phyloP scores from a whole-genome alignment of 441 rosid species.

The Gossypium lobatum region DNA sequence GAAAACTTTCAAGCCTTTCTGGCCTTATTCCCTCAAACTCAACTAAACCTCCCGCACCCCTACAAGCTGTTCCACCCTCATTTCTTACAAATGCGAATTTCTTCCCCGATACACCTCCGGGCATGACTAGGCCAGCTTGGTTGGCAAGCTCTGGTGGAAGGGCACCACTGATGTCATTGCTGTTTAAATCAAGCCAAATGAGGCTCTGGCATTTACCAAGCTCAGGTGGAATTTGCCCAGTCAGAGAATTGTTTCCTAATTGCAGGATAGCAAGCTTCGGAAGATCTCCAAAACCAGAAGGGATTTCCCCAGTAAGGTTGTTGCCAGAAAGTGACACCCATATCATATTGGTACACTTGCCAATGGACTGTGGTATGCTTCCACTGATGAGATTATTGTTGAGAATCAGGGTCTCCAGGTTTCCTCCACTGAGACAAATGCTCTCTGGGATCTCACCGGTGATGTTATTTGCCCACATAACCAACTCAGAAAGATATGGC shows the following conservation, averaged over 20 bases:
- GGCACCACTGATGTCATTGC: slow-evolving; percentile 60
- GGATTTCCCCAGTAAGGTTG: slow-evolving; percentile 63
- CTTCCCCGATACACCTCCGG: slow-evolving; percentile 81
- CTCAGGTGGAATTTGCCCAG: slow-evolving; percentile 65
- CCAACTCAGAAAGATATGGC: slow-evolving; percentile 66
- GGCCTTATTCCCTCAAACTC: slow-evolving; percentile 88
- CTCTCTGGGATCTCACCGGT: slow-evolving; percentile 69
- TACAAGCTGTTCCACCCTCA: slow-evolving; percentile 89
- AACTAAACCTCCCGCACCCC: slow-evolving; percentile 94
- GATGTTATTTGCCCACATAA: slow-evolving; percentile 89
- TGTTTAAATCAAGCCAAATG: slow-evolving; percentile 94
- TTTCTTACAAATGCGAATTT: slow-evolving; percentile 88
- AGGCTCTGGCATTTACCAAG: slow-evolving; percentile 73
- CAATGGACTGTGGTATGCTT: slow-evolving; percentile 60
- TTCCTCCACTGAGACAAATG: slow-evolving; percentile 73
- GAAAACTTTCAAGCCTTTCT: slow-evolving; percentile 62
- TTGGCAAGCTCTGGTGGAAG: slow-evolving; percentile 69
- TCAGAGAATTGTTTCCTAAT: slow-evolving; percentile 79
- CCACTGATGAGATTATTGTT: slow-evolving; percentile 84
- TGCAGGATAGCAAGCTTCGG: slow-evolving; percentile 69
- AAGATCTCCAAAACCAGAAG: slow-evolving; percentile 64
- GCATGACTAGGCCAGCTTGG: slow-evolving; percentile 60
- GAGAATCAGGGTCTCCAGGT: slow-evolving; percentile 72
- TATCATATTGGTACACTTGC: slow-evolving; percentile 71
- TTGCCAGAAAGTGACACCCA: slow-evolving; percentile 93